Evolutionary conservation across 2,329 filamentous ascomycete genomes (phyloP).

Genomic region (Leptographium galeiforme): DNA sequence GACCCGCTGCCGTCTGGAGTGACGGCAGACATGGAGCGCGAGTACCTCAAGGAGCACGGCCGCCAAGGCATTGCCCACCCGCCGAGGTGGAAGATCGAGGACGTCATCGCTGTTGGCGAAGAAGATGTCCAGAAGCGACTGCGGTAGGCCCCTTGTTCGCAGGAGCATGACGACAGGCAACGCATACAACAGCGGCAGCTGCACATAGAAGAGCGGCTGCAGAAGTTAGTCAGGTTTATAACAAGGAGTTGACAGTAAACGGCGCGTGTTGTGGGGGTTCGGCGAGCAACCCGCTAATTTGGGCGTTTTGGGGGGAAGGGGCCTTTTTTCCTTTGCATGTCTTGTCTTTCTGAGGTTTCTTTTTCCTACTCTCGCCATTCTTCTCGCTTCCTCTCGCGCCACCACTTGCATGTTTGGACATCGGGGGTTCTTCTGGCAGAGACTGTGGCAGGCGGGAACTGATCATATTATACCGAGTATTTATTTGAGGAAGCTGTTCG

Average conservation of each 20-base stretch:
- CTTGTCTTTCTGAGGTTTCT: not conserved
- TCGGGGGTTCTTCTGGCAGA: conserved; percentile 2
- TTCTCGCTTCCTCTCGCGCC: not conserved
- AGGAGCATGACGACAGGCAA: conserved; percentile 2
- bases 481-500: not conserved
- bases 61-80: conserved; percentile 61
- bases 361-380: not conserved
- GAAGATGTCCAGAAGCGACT: conserved; percentile 17
- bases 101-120: conserved; percentile 51
- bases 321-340: not conserved
- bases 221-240: conserved; percentile 5
- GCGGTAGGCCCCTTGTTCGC: conserved; percentile 14
- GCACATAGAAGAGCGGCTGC: conserved; percentile 4
- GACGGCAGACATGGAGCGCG: conserved; percentile 56
- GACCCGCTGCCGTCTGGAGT: conserved; percentile 62
- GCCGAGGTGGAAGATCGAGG: conserved; percentile 74
- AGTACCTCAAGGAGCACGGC: conserved; percentile 48
- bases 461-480: conserved; percentile 10
- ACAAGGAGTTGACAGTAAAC: conserved; percentile 5
- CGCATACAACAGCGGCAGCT: conserved; percentile 3
- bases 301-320: conserved; percentile 4
- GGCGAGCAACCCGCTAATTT: not conserved
- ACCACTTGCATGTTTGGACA: conserved; percentile 1
- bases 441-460: not conserved
- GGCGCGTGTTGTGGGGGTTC: not conserved